Evolutionary conservation across 2,329 filamentous ascomycete genomes (phyloP), one percentile per base, ranked within the genome.

Genomic region (Xylaria sp.): DNA sequence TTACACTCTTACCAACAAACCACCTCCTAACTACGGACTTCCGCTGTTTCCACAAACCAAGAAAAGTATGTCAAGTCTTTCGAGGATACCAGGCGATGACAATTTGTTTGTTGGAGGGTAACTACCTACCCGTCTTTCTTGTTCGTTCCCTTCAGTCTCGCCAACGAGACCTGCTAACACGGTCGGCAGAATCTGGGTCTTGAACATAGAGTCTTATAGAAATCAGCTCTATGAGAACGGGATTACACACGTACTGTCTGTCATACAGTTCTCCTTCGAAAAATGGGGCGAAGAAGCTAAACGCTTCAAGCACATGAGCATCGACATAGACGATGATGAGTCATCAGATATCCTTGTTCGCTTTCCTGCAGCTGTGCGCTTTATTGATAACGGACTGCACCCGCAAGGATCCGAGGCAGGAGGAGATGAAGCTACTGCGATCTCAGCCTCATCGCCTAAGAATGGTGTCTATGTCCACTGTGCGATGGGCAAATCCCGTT

Each of bases 401-500:
- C 75, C 73, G 34, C 32, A 50, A 15, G 54, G 8, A 59, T 25
- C 48, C 15, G 60, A 60, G 20, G 25, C 48, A 23, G 41, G 44
- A 39, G 51, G 32, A 23, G 46, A 44, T 54, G 52, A 57, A 41
- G 32, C 32, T 4, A 48, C 48, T 25, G 28, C 37, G 6, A 41
- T 41, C 5, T 48, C 58, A 20, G 20, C 65, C 37, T 61, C 72
- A 23, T 71, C 70, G 23, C 62, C 75, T 66, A 50, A 65, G 74
- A 52, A 28, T 34, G 86, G 81, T 15, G 86, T 90, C 34, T 86
- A 86, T 65, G 87, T 90, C 10, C 85, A 87, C 82, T 97, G 96
- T 86, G 95, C 94, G 25, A 97, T 97, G 90, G 96, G 96, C 63
- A 97, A 97, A 82, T 98, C 94, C 41, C 92, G 96, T 68, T 98